These are phyloP conservation scores for Rhodotorula sp. DNA, from an alignment of 1,284 basidiomycete species.

Conservation along the genomic window DNA sequence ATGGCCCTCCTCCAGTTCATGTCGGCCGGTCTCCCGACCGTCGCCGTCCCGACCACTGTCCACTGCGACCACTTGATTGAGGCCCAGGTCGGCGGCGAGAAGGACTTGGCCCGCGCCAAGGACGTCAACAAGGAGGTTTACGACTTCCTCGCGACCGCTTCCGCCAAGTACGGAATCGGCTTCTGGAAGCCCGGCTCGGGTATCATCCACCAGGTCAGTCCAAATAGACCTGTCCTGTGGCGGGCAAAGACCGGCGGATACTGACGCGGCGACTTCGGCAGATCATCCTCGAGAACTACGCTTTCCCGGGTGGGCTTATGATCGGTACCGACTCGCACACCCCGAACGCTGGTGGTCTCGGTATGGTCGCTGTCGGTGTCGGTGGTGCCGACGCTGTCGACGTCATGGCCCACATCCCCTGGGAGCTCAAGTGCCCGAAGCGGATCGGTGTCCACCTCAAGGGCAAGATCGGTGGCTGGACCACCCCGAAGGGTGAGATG, in stretches of 20 bases:
- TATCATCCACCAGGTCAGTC: slow-evolving; percentile 55
- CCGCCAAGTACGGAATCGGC: slow-evolving; percentile 97
- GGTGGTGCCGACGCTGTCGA: slow-evolving; percentile 99
- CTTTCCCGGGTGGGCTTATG: slow-evolving; percentile 98
- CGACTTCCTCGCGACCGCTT: slow-evolving; percentile 97
- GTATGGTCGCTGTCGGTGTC: slow-evolving; percentile 98
- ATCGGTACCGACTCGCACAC: slow-evolving; percentile 99
- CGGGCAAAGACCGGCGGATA: background rate
- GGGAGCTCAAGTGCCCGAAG: slow-evolving; percentile 99
- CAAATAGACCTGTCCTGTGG: no score
- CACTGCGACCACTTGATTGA: slow-evolving; percentile 99
- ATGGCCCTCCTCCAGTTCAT: slow-evolving; percentile 99
- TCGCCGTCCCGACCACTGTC: slow-evolving; percentile 94
- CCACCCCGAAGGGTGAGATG: slow-evolving; percentile 82
- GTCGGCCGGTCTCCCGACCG: slow-evolving; percentile 97
- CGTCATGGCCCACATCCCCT: slow-evolving; percentile 95
- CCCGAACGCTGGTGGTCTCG: slow-evolving; percentile 97
- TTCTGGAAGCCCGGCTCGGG: slow-evolving; percentile 99
- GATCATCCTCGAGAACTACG: slow-evolving; percentile 95
- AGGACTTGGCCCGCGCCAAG: slow-evolving; percentile 90
- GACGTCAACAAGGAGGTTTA: slow-evolving; percentile 99
- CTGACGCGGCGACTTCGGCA: background rate
- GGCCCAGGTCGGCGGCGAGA: slow-evolving; percentile 87
- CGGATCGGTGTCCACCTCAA: slow-evolving; percentile 96
- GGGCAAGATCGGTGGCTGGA: slow-evolving; percentile 95